A percentile compares a stretch with the other conserved stretches of the same genome.
Conservation (phyloP, 768 basidiomycete genomes). For the Termitomyces sp. region DNA sequence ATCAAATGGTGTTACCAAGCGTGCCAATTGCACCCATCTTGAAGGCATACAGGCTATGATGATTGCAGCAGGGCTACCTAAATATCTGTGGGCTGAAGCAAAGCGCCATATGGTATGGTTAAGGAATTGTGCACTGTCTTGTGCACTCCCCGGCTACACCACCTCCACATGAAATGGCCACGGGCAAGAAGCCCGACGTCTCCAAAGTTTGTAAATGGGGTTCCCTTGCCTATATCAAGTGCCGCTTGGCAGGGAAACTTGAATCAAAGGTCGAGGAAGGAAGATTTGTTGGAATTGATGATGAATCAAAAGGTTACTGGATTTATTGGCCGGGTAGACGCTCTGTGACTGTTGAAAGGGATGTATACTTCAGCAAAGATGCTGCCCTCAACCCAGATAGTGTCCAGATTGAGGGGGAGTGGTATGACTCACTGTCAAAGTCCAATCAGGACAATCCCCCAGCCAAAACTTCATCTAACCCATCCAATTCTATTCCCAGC, state of each 20-base stretch:
- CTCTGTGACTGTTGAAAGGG: not conserved
- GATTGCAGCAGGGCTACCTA: not conserved
- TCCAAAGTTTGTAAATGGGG: not conserved
- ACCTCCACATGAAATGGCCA: not conserved
- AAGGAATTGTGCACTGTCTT: not conserved
- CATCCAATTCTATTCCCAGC: no score
- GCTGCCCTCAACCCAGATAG: no score
- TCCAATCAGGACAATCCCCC: not conserved
- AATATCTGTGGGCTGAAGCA: no score
- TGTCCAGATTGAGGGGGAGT: not conserved
- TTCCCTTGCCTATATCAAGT: not conserved
- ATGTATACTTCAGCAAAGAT: no score
- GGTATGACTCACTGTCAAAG: not conserved
- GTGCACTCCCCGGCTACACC: not conserved
- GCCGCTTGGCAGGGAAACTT: not conserved
- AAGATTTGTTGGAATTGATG: not conserved
- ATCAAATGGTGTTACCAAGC: constrained; percentile 6
- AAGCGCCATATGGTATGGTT: not conserved
- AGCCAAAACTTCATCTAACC: not conserved
- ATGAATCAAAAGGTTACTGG: not conserved
- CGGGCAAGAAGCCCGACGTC: constrained; percentile 7
- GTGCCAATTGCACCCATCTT: not conserved
- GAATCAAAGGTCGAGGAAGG: no score
- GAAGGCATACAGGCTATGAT: not conserved
- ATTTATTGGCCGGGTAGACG: not conserved